Evolutionary conservation across 2,329 filamentous ascomycete species (phyloP).

Genomic region (Clarireedia hainanense): DNA sequence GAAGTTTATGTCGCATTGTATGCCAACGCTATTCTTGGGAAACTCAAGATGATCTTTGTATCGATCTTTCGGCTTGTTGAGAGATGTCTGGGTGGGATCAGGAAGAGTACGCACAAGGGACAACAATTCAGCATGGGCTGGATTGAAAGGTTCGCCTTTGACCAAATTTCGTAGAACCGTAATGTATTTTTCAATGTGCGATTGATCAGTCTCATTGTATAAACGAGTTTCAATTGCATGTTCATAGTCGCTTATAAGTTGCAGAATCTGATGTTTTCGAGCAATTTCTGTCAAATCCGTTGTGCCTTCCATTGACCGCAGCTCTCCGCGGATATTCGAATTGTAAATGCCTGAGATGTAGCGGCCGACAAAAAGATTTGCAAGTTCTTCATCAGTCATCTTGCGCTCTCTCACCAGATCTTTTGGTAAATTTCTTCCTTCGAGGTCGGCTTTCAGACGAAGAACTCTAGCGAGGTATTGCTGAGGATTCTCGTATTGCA

Average conservation of each 20-base stretch:
- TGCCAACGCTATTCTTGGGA: constrained; percentile 67
- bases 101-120: constrained; percentile 25
- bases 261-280: constrained; percentile 42
- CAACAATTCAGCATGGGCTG: constrained; percentile 12
- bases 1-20: constrained; percentile 90
- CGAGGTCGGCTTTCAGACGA: constrained; percentile 34
- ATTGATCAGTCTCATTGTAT: constrained; percentile 34
- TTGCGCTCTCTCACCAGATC: constrained; percentile 5
- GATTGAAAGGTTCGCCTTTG: constrained; percentile 27
- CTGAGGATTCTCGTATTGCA: constrained; percentile 41
- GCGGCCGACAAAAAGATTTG: constrained; percentile 31
- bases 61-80: constrained; percentile 42
- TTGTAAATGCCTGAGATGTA: constrained; percentile 48
- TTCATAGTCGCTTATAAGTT: constrained; percentile 49
- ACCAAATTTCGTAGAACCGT: constrained; percentile 35
- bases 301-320: constrained; percentile 25
- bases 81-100: constrained; percentile 37
- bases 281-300: constrained; percentile 32
- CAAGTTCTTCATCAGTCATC: constrained; percentile 11
- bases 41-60: constrained; percentile 63
- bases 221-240: constrained; percentile 41
- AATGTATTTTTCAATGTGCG: constrained; percentile 42
- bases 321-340: constrained; percentile 36
- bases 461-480: constrained; percentile 41
- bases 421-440: constrained; percentile 15